phyloP scores from a whole-genome alignment of 257 asterid species.

The Solanum chiquidenum region DNA sequence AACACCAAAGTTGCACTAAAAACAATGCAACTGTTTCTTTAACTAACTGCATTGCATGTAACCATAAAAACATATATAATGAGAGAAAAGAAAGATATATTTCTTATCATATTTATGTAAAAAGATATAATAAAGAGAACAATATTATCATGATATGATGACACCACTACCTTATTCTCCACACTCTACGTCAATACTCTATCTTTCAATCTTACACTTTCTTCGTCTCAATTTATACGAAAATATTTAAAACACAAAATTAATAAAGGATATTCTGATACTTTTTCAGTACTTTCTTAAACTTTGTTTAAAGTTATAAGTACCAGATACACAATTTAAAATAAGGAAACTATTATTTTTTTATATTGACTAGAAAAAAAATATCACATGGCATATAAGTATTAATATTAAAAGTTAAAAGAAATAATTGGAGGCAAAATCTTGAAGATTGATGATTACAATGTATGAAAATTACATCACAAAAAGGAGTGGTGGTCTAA shows the following conservation, averaged over 20 bases:
- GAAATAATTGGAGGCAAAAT: not conserved
- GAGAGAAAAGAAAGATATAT: not conserved
- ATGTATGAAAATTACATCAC: not conserved
- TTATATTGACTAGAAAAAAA: not conserved
- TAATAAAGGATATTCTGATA: not conserved
- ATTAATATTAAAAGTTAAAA: no score
- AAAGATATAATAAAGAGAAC: not conserved
- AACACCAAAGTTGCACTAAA: slow-evolving; percentile 25
- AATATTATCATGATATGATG: not conserved
- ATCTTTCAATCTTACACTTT: not conserved
- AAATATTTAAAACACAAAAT: not conserved
- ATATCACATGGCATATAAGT: not conserved
- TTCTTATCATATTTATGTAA: not conserved
- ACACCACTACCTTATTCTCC: not conserved
- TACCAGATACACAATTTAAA: not conserved
- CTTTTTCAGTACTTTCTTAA: not conserved
- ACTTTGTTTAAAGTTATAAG: not conserved
- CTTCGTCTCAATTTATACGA: not conserved
- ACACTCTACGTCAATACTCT: not conserved
- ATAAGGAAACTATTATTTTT: not conserved
- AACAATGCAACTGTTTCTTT: slow-evolving; percentile 12
- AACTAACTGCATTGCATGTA: not conserved
- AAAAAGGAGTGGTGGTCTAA: slow-evolving; percentile 8
- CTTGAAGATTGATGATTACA: not conserved
- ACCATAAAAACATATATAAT: not conserved